Evolutionary conservation across 176 grass and related monocot genomes (phyloP).

Genomic region (Saccharum spontaneum): DNA sequence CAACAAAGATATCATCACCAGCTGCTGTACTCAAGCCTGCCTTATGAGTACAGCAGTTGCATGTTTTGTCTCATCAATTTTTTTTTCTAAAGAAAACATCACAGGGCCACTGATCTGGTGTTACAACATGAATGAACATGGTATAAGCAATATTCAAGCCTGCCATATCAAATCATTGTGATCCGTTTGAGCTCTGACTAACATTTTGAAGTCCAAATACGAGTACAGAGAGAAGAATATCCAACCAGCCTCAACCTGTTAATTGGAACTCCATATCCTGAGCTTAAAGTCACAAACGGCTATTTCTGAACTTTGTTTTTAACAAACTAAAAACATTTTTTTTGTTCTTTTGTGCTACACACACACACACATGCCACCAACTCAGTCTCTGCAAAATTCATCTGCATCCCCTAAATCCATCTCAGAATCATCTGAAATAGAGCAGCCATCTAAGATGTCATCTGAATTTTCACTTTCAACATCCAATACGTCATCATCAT

Average conservation of each 20-base stretch:
- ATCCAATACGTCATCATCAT: slow-evolving; percentile 38
- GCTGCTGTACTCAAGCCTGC: too few species aligned
- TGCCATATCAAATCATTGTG: not conserved
- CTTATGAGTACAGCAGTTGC: not conserved
- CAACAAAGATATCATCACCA: too few species aligned
- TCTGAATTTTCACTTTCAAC: slow-evolving; percentile 42
- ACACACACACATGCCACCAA: not conserved
- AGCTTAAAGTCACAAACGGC: not conserved
- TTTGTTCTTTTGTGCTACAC: not conserved
- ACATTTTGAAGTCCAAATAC: not conserved
- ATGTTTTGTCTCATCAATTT: not conserved
- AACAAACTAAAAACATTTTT: not conserved
- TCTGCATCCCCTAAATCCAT: slow-evolving; percentile 57
- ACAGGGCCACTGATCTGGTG: not conserved
- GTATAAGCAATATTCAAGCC: not conserved
- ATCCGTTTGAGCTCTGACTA: slow-evolving; percentile 8
- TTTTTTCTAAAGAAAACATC: not conserved
- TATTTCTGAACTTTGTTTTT: not conserved
- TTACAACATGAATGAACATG: not conserved
- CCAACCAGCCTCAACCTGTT: not conserved
- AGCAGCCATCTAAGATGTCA: slow-evolving; percentile 26
- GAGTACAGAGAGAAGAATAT: not conserved
- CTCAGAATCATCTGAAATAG: slow-evolving; percentile 53
- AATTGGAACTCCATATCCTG: not conserved
- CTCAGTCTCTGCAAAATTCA: slow-evolving; percentile 43